Conservation (phyloP, 2,329 filamentous ascomycete genomes). For the Botrytis byssoidea region DNA sequence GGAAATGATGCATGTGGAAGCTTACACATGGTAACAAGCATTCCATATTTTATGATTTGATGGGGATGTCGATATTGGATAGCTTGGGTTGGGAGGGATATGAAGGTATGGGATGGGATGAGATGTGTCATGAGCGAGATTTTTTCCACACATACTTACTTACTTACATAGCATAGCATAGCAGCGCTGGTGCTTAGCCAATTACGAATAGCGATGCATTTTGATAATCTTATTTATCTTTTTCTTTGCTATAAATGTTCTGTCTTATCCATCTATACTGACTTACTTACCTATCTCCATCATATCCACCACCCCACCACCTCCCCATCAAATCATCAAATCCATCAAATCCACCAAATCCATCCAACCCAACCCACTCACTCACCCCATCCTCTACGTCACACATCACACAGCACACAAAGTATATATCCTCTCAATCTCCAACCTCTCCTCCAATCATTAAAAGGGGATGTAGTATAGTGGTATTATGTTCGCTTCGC, state of each 20-base stretch:
- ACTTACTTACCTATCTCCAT: neutral
- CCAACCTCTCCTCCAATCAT: accelerated
- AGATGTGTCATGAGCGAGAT: neutral
- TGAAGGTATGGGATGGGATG: neutral
- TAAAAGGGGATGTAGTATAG: neutral
- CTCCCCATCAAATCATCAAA: too few species aligned
- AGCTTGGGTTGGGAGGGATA: neutral
- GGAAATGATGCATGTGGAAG: neutral
- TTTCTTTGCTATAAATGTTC: neutral
- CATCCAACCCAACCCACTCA: neutral
- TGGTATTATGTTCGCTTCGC: conserved; percentile 11
- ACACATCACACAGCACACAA: too few species aligned
- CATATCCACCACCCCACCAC: neutral
- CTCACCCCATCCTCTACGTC: neutral
- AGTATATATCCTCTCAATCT: accelerated
- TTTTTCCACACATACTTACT: neutral
- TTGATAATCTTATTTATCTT: neutral
- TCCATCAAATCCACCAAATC: too few species aligned
- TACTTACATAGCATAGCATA: neutral
- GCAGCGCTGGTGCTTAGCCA: neutral
- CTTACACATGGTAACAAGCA: neutral
- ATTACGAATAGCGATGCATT: neutral
- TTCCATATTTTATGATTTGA: neutral
- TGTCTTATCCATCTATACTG: neutral
- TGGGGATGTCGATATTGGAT: neutral